Percentiles rank a stretch among this genome's conserved stretches.
phyloP scores from a whole-genome alignment of 495 filamentous ascomycete genomes.

The Lasiosphaeria ovina region DNA sequence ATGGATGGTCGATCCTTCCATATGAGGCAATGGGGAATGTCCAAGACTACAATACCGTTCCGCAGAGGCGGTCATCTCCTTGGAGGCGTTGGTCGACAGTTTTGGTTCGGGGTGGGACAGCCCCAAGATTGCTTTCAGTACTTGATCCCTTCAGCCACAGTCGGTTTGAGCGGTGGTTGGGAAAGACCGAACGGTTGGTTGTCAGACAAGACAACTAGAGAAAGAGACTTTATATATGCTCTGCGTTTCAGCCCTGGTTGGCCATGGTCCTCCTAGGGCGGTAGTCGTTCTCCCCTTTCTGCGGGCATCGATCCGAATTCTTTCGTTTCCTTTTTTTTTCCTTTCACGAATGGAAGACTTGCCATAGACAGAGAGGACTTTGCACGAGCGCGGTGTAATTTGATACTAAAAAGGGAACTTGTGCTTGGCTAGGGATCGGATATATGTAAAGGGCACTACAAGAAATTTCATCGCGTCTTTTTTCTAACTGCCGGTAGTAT shows the following conservation, averaged over 20 bases:
- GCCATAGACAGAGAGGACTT: conserved; percentile 38
- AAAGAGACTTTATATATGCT: background rate
- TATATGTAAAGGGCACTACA: conserved; percentile 24
- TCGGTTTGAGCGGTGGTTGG: background rate
- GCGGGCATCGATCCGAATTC: conserved; percentile 5
- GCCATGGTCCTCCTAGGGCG: background rate
- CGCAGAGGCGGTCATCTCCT: conserved; percentile 14
- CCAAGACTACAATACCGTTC: conserved; percentile 21
- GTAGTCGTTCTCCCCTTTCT: conserved; percentile 9
- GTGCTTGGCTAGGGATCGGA: conserved; percentile 23
- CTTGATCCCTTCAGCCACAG: no score
- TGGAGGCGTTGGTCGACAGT: conserved; percentile 30
- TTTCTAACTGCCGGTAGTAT: conserved; percentile 2
- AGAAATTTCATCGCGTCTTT: conserved; percentile 10
- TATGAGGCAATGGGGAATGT: conserved; percentile 32
- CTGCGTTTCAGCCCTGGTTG: background rate
- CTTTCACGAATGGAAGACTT: conserved; percentile 39
- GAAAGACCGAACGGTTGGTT: background rate
- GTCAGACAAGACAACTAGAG: background rate
- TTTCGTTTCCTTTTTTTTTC: conserved; percentile 26
- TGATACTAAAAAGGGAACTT: conserved; percentile 34
- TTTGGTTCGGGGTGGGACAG: conserved; percentile 9
- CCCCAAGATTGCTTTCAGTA: background rate
- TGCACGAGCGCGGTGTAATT: conserved; percentile 43
- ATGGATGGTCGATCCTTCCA: conserved; percentile 22